A percentile compares a stretch with the other conserved stretches of the same genome.
These are phyloP conservation scores for Saxophila tyrrhenica DNA, from an alignment of 495 filamentous ascomycete genomes.

Conservation along the genomic window DNA sequence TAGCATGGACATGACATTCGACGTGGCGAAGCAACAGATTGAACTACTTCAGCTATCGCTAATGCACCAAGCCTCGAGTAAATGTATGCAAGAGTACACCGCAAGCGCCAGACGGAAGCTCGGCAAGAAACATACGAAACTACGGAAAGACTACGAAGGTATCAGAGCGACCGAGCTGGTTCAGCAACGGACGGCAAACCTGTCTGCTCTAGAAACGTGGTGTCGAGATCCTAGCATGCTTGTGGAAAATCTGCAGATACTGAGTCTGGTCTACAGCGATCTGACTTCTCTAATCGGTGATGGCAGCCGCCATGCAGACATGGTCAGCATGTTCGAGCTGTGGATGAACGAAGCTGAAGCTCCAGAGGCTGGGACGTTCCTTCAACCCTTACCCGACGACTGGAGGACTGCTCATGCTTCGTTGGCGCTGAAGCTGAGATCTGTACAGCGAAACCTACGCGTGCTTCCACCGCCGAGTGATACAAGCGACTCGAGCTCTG, in stretches of 20 bases:
- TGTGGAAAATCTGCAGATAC: conserved; percentile 12
- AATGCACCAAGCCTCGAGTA: conserved; percentile 12
- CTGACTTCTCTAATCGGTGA: conserved; percentile 4
- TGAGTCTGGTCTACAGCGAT: conserved; percentile 12
- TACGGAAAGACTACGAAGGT: conserved; percentile 11
- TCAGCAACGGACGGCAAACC: conserved; percentile 5
- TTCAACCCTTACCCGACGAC: conserved; percentile 10
- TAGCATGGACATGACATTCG: conserved; percentile 4
- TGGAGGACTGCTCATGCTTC: conserved; percentile 15
- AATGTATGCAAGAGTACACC: conserved; percentile 5
- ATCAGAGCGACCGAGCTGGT: conserved; percentile 3
- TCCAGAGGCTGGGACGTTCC: not conserved
- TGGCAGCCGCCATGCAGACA: conserved; percentile 4
- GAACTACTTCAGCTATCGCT: conserved; percentile 17
- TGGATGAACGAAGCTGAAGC: conserved; percentile 11
- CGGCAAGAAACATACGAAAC: conserved; percentile 7
- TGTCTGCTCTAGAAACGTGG: conserved; percentile 8
- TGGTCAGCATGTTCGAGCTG: conserved; percentile 13
- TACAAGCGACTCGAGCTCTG: not conserved
- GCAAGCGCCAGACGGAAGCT: conserved; percentile 16
- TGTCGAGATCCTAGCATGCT: conserved; percentile 11
- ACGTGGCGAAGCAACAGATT: conserved; percentile 10
- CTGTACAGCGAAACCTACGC: conserved; percentile 13
- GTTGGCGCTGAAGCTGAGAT: conserved; percentile 12
- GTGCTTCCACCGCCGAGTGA: conserved; percentile 6